Evolutionary conservation across 1,139 yeast genomes (phyloP).

Genomic region (Scheffersomyces illinoinensis): DNA sequence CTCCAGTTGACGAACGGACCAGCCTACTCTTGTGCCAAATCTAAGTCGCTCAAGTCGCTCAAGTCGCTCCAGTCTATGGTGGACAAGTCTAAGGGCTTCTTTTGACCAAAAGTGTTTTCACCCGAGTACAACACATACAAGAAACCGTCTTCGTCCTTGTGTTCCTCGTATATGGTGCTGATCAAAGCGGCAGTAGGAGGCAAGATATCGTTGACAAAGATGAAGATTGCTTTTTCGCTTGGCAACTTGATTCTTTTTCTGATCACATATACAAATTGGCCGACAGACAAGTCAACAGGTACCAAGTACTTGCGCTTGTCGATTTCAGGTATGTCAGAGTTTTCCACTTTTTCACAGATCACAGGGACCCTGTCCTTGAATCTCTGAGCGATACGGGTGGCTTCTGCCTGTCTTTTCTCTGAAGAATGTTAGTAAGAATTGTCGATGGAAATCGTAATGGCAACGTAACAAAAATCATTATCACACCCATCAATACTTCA

Average conservation of each 20-base stretch:
- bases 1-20: background rate
- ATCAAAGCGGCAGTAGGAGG: slow-evolving; percentile 98
- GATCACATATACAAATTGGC: slow-evolving; percentile 96
- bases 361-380: slow-evolving; percentile 94
- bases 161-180: slow-evolving; percentile 93
- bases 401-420: slow-evolving; percentile 96
- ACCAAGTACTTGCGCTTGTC: slow-evolving; percentile 96
- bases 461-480: no score
- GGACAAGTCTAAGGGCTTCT: slow-evolving; percentile 41
- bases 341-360: slow-evolving; percentile 96
- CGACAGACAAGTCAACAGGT: slow-evolving; percentile 94
- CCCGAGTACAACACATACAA: slow-evolving; percentile 90
- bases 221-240: slow-evolving; percentile 96
- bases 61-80: slow-evolving; percentile 7
- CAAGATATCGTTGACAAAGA: slow-evolving; percentile 91
- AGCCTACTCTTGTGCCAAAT: slow-evolving; percentile 6
- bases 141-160: slow-evolving; percentile 96
- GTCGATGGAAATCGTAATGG: background rate
- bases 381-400: slow-evolving; percentile 85
- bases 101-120: slow-evolving; percentile 75
- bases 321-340: slow-evolving; percentile 92
- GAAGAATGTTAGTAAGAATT: slow-evolving; percentile 21
- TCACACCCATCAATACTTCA: no score
- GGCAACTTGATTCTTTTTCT: slow-evolving; percentile 95
- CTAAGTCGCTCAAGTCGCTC: slow-evolving; percentile 8